Evolutionary conservation across 2,329 filamentous ascomycete genomes (phyloP), one percentile per base, ranked within the genome.

Genomic region (Plectosphaerella cucumerina): DNA sequence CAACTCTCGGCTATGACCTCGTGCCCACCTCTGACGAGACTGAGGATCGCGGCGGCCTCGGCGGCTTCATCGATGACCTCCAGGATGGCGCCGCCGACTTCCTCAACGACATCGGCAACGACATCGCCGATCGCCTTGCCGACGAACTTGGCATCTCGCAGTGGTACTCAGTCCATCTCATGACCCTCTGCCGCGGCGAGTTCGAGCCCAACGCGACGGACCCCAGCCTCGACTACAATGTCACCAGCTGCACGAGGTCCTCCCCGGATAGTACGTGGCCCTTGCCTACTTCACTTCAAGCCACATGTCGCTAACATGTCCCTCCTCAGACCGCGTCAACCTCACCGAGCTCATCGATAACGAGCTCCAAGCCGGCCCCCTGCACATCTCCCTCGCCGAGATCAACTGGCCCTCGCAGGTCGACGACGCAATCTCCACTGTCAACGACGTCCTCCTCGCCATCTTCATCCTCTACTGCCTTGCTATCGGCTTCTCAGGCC

Each of bases 81-180:
- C 63, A 65, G 48, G 60, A 69, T 35, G 63, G 67, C 9, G 62
- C 68, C 52, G 65, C 64, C 46, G 67, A 69, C 41, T 61, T 66
- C 43, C 52, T 76, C 53, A 71, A 72, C 56, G 63, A 72, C 31
- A 59, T 75, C 33, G 63, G 65, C 5, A 67, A 70, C 50, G 64
- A 71, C 8, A 54, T 72, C 37, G 70, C 69, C 35, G 73, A 71
- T 50, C 57, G 71, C 48, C 47, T 76, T 44, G 65, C 69, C 46
- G 64, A 69, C 12, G 64, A 68, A n/a, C 62, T 78, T 23, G 74
- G 75, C 21, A 70, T 79, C 50, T 68, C 70, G 1, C 66, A 78
- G 53, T 79, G 76, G 76, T 79, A 78, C 57, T 77, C 74, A 15
- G 53, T 79, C 26, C 76, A 79, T 55, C 56, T 79, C 57, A 73